A percentile compares a stretch with the other conserved stretches of the same genome.
These are phyloP conservation scores for Didymella sp. DNA, from an alignment of 2,329 filamentous ascomycete genomes.

Conservation along the genomic window DNA sequence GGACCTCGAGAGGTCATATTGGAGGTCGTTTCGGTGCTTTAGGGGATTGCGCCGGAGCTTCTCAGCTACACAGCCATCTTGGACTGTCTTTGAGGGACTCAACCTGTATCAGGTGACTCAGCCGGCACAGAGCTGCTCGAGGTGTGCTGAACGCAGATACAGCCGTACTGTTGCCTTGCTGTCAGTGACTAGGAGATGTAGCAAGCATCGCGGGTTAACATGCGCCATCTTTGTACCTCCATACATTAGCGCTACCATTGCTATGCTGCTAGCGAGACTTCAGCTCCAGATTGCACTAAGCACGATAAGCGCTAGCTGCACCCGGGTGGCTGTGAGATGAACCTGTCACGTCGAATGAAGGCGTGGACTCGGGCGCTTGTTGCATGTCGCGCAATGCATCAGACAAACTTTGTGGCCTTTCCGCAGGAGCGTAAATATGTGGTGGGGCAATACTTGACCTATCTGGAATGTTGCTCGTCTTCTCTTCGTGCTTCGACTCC, in stretches of 20 bases:
- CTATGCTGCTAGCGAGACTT: constrained; percentile 14
- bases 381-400: constrained; percentile 3
- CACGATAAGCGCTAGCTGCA: constrained; percentile 19
- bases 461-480: background rate
- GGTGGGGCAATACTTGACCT: background rate
- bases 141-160: background rate
- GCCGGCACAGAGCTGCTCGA: background rate
- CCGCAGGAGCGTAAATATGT: background rate
- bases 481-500: background rate
- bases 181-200: background rate
- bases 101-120: constrained; percentile 4
- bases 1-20: constrained; percentile 36
- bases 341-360: constrained; percentile 1
- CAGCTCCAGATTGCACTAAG: constrained; percentile 18
- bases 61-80: constrained; percentile 6
- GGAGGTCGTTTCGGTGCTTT: background rate
- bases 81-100: background rate
- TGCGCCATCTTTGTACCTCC: constrained; percentile 8
- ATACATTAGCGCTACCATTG: constrained; percentile 5
- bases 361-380: background rate
- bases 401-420: background rate
- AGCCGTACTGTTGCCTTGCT: background rate
- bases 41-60: background rate
- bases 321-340: constrained; percentile 14
- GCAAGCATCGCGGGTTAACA: background rate